Evolutionary conservation across 2,329 filamentous ascomycete species (phyloP), one percentile per base, ranked within the genome.

Genomic region (Chlorencoelia australis): DNA sequence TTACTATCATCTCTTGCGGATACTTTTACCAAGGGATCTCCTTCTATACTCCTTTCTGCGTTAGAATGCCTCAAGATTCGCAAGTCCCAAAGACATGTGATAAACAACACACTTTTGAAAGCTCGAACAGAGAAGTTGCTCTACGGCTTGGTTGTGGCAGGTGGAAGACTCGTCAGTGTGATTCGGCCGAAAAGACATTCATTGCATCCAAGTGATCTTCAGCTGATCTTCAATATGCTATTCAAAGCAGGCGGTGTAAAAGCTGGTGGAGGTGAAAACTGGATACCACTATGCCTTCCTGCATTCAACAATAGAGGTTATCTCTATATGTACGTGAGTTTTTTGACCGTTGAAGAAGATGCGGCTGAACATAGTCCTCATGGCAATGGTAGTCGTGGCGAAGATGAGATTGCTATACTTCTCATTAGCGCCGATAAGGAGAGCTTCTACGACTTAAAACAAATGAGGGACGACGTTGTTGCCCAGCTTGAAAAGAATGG

Each of bases 301-400:
- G 89, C 88, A 4, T 98, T 98, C 64, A 98, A 98, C 63, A 96
- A 86, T 58, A 83, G 79, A 34, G 93, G 91, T 17, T 98, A 94
- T 56, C 70, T 98, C 2, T 95, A 98, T 65, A 96, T 98, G 87
- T 98, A 96, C 55, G 91, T 98, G 56, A 94, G 85, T 65, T 98
- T 96, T 58, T 73, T 98, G 43, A 78, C 85, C 48, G 67, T 74
- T 24, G 65, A 69, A 28, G 59, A 67, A 16, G 65, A 63, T n/a
- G 54, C 60, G 20, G 48, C 55, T 20, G 56, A 64, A 22, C 75
- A 9, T 70, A 75, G 17, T 78, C 80, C 61, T 76, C 82, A 58
- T 75, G 73, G 51, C 75, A 69, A 22, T 74, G 78, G 19, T 71
- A 79, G 69, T 51, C 77, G 80, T 48, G 65, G 81, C 30, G 73